Percentiles rank a stretch among this genome's conserved stretches.
Conservation (phyloP, 495 filamentous ascomycete species). For the Wilcoxina mikolae region DNA sequence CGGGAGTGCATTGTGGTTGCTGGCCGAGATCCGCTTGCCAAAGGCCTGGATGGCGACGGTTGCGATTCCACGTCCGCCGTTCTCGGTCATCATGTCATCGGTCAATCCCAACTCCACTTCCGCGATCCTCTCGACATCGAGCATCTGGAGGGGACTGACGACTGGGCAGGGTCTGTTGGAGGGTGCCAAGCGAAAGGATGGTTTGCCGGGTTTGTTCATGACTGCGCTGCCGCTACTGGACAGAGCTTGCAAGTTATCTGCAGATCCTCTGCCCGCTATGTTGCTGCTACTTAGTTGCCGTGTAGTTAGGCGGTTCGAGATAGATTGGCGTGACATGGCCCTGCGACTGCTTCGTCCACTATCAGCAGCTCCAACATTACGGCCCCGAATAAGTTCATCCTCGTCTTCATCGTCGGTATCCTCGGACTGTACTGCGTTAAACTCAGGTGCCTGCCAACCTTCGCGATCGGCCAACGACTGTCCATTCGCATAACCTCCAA, state of each 20-base stretch:
- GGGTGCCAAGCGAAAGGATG: slow-evolving; percentile 17
- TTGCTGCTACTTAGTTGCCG: slow-evolving; percentile 11
- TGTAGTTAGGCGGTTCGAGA: slow-evolving; percentile 14
- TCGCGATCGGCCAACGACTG: slow-evolving; percentile 22
- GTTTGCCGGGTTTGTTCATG: slow-evolving; percentile 13
- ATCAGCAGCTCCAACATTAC: slow-evolving; percentile 38
- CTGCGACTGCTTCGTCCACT: slow-evolving; percentile 42
- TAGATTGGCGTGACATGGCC: slow-evolving; percentile 35
- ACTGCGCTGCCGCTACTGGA: slow-evolving; percentile 11
- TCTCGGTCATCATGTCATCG: slow-evolving; percentile 81
- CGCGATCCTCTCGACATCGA: slow-evolving; percentile 79
- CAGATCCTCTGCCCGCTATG: slow-evolving; percentile 8
- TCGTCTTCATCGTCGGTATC: slow-evolving; percentile 39
- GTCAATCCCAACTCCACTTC: slow-evolving; percentile 69
- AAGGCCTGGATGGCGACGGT: slow-evolving; percentile 57
- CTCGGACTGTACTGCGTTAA: slow-evolving; percentile 51
- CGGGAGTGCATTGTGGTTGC: slow-evolving; percentile 40
- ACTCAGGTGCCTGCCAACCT: slow-evolving; percentile 30
- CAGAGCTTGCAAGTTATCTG: slow-evolving; percentile 24
- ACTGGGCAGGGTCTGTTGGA: slow-evolving; percentile 56
- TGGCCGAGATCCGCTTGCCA: slow-evolving; percentile 26
- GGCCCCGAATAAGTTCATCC: slow-evolving; percentile 35
- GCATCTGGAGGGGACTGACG: slow-evolving; percentile 69
- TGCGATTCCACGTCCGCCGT: slow-evolving; percentile 73
- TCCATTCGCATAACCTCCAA: slow-evolving; percentile 40